A percentile compares a stretch with the other conserved stretches of the same genome.
These are phyloP conservation scores for Nigrograna mackinnonii DNA, from an alignment of 2,329 filamentous ascomycete genomes.

Conservation along the genomic window DNA sequence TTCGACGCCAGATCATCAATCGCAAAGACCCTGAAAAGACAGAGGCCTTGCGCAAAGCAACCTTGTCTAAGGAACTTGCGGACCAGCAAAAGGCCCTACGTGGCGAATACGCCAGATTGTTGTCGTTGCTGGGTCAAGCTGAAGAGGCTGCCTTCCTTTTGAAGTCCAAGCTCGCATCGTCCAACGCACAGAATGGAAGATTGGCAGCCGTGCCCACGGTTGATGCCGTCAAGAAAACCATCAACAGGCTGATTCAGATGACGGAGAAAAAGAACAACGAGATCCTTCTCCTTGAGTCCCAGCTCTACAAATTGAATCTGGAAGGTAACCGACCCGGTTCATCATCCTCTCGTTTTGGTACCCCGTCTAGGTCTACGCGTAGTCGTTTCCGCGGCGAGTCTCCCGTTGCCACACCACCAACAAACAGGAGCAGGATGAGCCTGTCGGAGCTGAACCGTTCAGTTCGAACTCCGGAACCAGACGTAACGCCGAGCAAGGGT, in stretches of 20 bases:
- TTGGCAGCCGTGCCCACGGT: constrained; percentile 70
- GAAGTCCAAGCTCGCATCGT: constrained; percentile 73
- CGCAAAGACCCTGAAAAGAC: constrained; percentile 69
- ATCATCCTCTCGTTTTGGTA: constrained; percentile 20
- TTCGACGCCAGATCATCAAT: constrained; percentile 74
- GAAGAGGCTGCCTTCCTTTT: constrained; percentile 82
- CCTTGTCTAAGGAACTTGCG: constrained; percentile 82
- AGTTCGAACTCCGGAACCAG: constrained; percentile 31
- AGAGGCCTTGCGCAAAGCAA: constrained; percentile 68
- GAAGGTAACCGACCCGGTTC: constrained; percentile 24
- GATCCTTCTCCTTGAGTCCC: constrained; percentile 84
- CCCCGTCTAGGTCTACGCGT: constrained; percentile 21
- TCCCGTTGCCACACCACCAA: constrained; percentile 43
- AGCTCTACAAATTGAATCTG: constrained; percentile 71
- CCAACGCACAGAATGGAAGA: constrained; percentile 52
- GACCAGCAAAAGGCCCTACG: constrained; percentile 84
- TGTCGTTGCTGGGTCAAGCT: constrained; percentile 73
- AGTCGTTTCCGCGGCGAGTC: constrained; percentile 16
- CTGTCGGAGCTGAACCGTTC: constrained; percentile 32
- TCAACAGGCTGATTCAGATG: constrained; percentile 89
- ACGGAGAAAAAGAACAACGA: constrained; percentile 89
- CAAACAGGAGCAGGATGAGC: constrained; percentile 30
- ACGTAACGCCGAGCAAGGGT: constrained; percentile 26
- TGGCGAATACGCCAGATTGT: constrained; percentile 72
- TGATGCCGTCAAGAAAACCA: constrained; percentile 88